Evolutionary conservation across 208 protist genomes (phyloP), one percentile per base, ranked within the genome.

Genomic region (Acanthamoeba culbertsoni): DNA sequence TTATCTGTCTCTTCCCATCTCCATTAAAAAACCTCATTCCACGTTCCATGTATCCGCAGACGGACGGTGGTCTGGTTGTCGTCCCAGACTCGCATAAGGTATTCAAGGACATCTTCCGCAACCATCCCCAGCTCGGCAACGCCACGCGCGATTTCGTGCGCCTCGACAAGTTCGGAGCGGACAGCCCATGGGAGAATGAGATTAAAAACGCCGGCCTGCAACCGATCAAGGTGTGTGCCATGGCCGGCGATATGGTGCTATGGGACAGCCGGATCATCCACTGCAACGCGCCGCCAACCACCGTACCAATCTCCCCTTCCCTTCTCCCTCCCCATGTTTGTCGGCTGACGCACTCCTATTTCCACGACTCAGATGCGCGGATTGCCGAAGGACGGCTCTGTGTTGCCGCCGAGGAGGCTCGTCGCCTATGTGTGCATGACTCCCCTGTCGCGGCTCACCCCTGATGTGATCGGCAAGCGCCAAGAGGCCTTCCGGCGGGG

Each of bases 351-450:
- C n/a, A n/a, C n/a, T n/a, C n/a, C n/a, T n/a, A n/a, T n/a, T n/a
- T n/a, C n/a, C n/a, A n/a, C n/a, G n/a, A n/a, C n/a, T n/a, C 35
- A 77, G 65, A 31, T 31, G 8, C 71, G 31, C 16, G 42, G 42
- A 26, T 20, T 82, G 0, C 71, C 71, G 6, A 82, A 4, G n/a
- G 71, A 82, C 43, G 71, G 45, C 2, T 48, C 71, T 1, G 2
- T 82, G 3, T 43, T 82, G 10, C n/a, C 37, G 2, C 71, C 42
- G 6, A 35, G 71, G 3, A 20, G 82, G 18, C 53, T 68, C 4
- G 82, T 90, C 20, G 57, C 53, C n/a, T 90, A 90, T n/a, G 53
- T 71, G 82, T 90, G 82, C 82, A 90, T 90, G 82, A 90, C 57
- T 14, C 82, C 82, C 1, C 0, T 68, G 20, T 18, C 48, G 37